These are phyloP conservation scores for Setomelanomma holmii DNA, from an alignment of 2,329 filamentous ascomycete genomes.

Conservation along the genomic window DNA sequence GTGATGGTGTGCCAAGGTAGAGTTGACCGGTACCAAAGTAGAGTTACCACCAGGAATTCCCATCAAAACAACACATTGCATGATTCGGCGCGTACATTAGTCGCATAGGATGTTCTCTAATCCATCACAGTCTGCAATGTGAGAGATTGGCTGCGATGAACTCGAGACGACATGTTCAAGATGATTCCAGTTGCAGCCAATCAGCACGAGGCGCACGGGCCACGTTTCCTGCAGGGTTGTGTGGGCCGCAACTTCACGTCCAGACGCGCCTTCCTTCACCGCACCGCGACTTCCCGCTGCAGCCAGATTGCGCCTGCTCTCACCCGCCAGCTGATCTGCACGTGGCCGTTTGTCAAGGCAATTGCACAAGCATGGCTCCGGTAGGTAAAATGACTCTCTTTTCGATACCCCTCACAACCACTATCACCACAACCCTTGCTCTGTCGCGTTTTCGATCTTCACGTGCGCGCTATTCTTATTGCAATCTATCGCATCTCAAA, in stretches of 20 bases:
- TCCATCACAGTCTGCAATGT: too few species aligned
- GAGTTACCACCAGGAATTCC: too few species aligned
- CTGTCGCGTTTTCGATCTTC: constrained; percentile 6
- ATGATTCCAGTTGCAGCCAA: neutral
- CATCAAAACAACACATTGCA: too few species aligned
- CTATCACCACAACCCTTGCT: neutral
- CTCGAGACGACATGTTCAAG: too few species aligned
- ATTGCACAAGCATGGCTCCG: constrained; percentile 39
- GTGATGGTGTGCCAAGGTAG: too few species aligned
- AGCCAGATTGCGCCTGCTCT: constrained; percentile 21
- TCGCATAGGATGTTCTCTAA: too few species aligned
- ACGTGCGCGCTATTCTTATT: constrained; percentile 15
- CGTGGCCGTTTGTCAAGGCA: constrained; percentile 21
- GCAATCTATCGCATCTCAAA: too few species aligned
- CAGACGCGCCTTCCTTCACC: constrained; percentile 43
- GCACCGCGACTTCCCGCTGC: constrained; percentile 40
- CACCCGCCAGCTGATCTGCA: constrained; percentile 20
- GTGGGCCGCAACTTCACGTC: constrained; percentile 30
- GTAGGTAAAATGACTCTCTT: constrained; percentile 30
- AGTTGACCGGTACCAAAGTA: too few species aligned
- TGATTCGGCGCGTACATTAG: too few species aligned
- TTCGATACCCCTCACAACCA: neutral
- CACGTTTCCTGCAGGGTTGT: neutral
- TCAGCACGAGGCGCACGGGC: neutral
- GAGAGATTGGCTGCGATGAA: too few species aligned